Conservation (phyloP, 345 rosid genomes). For the Orychophragmus violaceus region DNA sequence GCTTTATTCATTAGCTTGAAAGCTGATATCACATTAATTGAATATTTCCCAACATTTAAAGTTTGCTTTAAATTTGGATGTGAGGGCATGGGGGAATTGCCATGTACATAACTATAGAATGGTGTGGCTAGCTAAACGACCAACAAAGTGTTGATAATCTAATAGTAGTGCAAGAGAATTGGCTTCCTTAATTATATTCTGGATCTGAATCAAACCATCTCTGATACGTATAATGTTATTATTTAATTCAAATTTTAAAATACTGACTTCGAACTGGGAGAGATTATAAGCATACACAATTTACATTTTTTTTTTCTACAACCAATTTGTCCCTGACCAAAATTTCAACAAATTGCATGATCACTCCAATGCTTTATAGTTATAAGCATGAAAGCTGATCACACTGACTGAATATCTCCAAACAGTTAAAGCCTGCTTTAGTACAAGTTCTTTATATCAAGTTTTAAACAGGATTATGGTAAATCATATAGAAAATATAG, state of each 20-base stretch:
- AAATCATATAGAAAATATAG: neutral
- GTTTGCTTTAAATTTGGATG: neutral
- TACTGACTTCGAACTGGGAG: no score
- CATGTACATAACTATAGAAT: neutral
- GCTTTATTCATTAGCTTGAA: neutral
- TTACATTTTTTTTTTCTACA: neutral
- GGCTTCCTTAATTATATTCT: no score
- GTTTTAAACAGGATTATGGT: neutral
- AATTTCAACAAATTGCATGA: conserved; percentile 10
- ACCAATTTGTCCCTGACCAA: conserved; percentile 14
- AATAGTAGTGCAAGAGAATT: no score
- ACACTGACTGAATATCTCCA: neutral
- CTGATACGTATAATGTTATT: no score
- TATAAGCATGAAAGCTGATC: neutral
- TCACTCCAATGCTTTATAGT: neutral
- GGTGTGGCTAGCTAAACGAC: no score
- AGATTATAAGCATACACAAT: no score
- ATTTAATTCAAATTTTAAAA: no score
- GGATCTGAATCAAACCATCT: no score
- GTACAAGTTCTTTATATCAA: neutral
- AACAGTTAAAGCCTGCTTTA: neutral
- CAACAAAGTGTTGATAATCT: no score
- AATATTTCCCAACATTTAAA: neutral
- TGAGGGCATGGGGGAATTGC: neutral
- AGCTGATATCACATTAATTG: neutral